These are phyloP conservation scores for Nicotiana noctiflora DNA, from an alignment of 257 asterid species.

Conservation along the genomic window DNA sequence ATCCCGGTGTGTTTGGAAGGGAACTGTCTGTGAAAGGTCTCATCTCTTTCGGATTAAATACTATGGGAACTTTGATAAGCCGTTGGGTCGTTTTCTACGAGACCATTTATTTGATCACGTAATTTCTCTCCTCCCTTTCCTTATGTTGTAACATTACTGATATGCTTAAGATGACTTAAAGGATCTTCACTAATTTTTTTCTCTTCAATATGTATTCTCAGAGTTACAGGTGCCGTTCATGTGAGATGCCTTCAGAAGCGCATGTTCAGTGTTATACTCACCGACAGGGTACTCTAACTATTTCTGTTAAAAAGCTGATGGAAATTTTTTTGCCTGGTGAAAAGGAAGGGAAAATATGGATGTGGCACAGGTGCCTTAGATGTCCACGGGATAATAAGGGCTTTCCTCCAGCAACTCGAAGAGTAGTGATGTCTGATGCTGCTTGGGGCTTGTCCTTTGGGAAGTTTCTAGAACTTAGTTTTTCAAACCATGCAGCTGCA, in stretches of 20 bases:
- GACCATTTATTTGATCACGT: conserved; percentile 94
- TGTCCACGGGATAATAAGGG: conserved; percentile 76
- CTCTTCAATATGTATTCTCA: conserved; percentile 27
- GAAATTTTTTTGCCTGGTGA: conserved; percentile 74
- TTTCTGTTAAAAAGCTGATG: conserved; percentile 82
- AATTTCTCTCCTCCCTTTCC: conserved; percentile 21
- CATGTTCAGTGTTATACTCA: conserved; percentile 97
- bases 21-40: conserved; percentile 89
- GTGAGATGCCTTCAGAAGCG: conserved; percentile 94
- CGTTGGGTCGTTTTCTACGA: conserved; percentile 88
- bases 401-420: conserved; percentile 89
- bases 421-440: conserved; percentile 98
- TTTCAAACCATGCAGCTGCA: conserved; percentile 98
- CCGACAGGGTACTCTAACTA: conserved; percentile 89
- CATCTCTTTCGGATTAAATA: conserved; percentile 86
- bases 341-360: conserved; percentile 91
- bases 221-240: conserved; percentile 73
- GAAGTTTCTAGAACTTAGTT: conserved; percentile 95
- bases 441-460: conserved; percentile 99
- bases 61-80: conserved; percentile 83
- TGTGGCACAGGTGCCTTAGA: conserved; percentile 98
- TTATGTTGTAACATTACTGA: not conserved
- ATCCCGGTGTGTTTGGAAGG: conserved; percentile 92
- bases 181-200: not conserved
- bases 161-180: not conserved